Conservation (phyloP, 1,139 yeast genomes). For the Hemisphaericaspora subhashii region DNA sequence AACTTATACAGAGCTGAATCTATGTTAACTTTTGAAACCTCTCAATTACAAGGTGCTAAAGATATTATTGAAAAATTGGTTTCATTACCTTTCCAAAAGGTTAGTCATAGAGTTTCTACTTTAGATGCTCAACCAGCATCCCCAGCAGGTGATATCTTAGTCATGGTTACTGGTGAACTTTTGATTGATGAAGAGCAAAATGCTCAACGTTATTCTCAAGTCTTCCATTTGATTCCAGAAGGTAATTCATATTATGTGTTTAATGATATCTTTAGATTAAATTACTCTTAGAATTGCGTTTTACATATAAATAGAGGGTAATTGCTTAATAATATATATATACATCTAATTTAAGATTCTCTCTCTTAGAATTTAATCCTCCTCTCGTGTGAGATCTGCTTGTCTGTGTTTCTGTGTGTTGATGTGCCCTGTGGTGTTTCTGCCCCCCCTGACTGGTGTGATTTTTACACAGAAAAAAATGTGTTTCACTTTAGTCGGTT, state of each 20-base stretch:
- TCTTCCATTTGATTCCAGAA: conserved; percentile 94
- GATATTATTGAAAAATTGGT: conserved; percentile 87
- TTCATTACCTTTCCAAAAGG: conserved; percentile 87
- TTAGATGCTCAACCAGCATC: conserved; percentile 98
- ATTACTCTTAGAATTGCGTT: conserved; percentile 63
- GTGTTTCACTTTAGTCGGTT: neutral
- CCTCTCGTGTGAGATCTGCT: no score
- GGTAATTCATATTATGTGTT: conserved; percentile 88
- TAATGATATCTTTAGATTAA: conserved; percentile 95
- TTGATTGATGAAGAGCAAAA: conserved; percentile 91
- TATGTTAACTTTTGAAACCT: conserved; percentile 94
- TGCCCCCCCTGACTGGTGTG: no score
- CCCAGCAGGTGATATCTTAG: conserved; percentile 89
- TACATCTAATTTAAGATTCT: neutral
- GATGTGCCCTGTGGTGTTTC: no score
- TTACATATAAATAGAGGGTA: no score
- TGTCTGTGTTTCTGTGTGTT: neutral
- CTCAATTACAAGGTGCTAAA: conserved; percentile 93
- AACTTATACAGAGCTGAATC: conserved; percentile 94
- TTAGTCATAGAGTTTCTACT: conserved; percentile 88
- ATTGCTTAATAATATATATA: no score
- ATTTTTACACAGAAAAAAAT: no score
- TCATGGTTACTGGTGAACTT: conserved; percentile 97
- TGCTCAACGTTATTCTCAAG: conserved; percentile 95
- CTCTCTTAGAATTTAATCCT: no score